phyloP scores from a whole-genome alignment of 2,329 filamentous ascomycete species.

The Diaporthe citriasiana region DNA sequence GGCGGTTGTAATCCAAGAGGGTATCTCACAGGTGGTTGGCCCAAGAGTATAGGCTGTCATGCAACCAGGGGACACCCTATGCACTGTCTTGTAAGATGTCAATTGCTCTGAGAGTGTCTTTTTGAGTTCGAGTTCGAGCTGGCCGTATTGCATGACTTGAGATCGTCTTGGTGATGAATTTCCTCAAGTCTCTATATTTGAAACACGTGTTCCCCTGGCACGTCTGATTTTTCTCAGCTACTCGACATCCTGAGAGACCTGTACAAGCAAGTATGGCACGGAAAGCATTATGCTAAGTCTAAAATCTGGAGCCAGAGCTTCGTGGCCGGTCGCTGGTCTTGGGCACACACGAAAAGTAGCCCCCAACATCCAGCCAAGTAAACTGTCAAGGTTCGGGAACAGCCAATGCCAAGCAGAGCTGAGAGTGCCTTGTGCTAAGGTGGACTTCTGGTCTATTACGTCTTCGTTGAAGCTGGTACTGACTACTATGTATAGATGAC shows the following conservation, averaged over 20 bases:
- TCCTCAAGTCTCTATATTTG: neutral
- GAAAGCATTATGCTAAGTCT: neutral
- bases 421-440: neutral
- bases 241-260: neutral
- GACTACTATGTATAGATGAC: too few relatives aligned
- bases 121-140: neutral
- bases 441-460: neutral
- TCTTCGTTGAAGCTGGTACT: neutral
- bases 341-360: neutral
- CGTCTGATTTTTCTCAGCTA: neutral
- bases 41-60: neutral
- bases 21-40: too few relatives aligned
- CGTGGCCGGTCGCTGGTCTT: neutral
- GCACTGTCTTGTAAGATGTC: neutral
- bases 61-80: neutral
- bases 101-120: neutral
- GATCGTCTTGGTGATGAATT: neutral
- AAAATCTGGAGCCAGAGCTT: neutral
- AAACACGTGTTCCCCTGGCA: too few relatives aligned
- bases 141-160: neutral
- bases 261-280: neutral
- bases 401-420: neutral
- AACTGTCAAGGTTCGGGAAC: neutral
- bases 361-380: neutral
- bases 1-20: neutral